Evolutionary conservation across 78 protist genomes (phyloP).

Genomic region (Anaeramoeba flamelloides): DNA sequence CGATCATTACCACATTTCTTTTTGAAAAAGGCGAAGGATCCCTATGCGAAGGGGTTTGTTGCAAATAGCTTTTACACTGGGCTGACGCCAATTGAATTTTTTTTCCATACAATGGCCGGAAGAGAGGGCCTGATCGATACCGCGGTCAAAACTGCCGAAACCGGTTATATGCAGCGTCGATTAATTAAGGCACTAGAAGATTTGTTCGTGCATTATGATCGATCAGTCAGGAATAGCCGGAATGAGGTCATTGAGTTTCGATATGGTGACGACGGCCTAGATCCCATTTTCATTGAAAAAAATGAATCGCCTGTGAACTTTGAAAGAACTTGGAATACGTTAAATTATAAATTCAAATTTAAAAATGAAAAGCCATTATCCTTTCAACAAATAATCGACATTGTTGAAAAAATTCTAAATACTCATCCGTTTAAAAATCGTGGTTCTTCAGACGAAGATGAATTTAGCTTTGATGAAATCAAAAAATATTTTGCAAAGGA

Average conservation of each 20-base stretch:
- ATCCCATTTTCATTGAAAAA: slow-evolving; percentile 44
- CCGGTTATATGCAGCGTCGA: slow-evolving; percentile 90
- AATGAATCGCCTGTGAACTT: not conserved
- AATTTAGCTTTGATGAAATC: no score
- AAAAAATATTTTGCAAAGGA: no score
- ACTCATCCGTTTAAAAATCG: not conserved
- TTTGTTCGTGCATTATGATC: slow-evolving; percentile 70
- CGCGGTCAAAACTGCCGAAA: slow-evolving; percentile 99
- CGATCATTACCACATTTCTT: slow-evolving; percentile 93
- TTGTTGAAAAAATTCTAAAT: not conserved
- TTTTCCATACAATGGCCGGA: slow-evolving; percentile 96
- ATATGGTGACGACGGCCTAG: slow-evolving; percentile 96
- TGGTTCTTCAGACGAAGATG: not conserved
- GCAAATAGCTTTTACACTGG: slow-evolving; percentile 88
- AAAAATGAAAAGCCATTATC: not conserved
- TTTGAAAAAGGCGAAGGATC: slow-evolving; percentile 16
- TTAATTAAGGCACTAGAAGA: slow-evolving; percentile 81
- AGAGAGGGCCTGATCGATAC: slow-evolving; percentile 80
- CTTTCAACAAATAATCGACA: not conserved
- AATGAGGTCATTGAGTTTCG: slow-evolving; percentile 36
- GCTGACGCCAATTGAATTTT: slow-evolving; percentile 82
- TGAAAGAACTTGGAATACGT: not conserved
- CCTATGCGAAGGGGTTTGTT: slow-evolving; percentile 90
- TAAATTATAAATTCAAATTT: not conserved
- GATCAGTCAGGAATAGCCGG: slow-evolving; percentile 64